Evolutionary conservation across 2,329 filamentous ascomycete genomes (phyloP), one percentile per base, ranked within the genome.

Genomic region (Ustulina deusta): DNA sequence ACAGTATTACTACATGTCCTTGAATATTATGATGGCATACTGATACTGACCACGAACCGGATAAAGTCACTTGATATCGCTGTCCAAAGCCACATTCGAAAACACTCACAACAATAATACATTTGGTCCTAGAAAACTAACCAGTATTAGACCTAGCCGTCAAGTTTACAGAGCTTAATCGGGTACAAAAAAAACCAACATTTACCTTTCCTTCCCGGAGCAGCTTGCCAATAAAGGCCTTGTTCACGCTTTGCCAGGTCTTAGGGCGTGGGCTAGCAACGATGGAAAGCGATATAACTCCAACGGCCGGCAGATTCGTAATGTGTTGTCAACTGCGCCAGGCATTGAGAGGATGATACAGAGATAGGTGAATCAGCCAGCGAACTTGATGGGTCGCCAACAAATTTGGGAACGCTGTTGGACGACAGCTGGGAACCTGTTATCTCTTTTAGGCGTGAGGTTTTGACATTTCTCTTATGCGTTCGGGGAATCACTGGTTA

Each of bases 271-370:
- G 63, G 56, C 29, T 10, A 60, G 5, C n/a, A 60, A 42, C 15
- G 55, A 65, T 11, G 36, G 48, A 20, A 65, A 29, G 25, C n/a
- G 48, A n/a, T 65, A 29, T 6, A 27, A 65, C 17, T 65, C 59
- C 55, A 65, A 65, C 3, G 62, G 62, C 55, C 46, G 62, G 1
- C 62, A 65, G 62, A 65, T 65, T 7, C 55, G 62, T 15, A 65
- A 60, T 48, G 55, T 59, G 2, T 10, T 65, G 15, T 65, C 62
- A n/a, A 65, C 62, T 9, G 55, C 62, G 29, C 32, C 54, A 7
- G 62, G 62, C 1, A 46, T 65, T 55, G 62, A 46, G 1, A 46
- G 9, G 34, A 55, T 55, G 20, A 55, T 65, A 54, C 40, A 48
- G 32, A 20, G 63, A 60, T 20, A 60, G 55, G 22, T 48, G 60